These are phyloP conservation scores for Wickerhamiella bombiphila DNA, from an alignment of 805 yeast genomes.

Conservation along the genomic window DNA sequence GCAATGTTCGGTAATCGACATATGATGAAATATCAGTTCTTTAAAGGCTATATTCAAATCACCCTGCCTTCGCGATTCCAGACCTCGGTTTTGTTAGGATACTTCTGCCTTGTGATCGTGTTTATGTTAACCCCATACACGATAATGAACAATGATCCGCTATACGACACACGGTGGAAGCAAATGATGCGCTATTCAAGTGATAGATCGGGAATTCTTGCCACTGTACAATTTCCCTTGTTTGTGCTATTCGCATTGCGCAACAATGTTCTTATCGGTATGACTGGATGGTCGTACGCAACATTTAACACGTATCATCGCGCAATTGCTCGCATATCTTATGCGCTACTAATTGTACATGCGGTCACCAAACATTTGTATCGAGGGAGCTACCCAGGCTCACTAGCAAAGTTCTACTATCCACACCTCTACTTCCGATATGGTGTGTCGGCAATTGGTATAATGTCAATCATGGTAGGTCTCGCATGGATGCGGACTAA, in stretches of 20 bases:
- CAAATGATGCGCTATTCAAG: slow-evolving; percentile 31
- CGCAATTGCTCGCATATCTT: slow-evolving; percentile 36
- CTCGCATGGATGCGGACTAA: slow-evolving; percentile 37
- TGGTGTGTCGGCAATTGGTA: slow-evolving; percentile 24
- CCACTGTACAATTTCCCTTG: slow-evolving; percentile 36
- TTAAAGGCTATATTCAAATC: slow-evolving; percentile 14
- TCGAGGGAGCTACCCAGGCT: slow-evolving; percentile 23
- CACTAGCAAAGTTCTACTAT: slow-evolving; percentile 22
- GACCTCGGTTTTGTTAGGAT: slow-evolving; percentile 28
- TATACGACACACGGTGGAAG: slow-evolving; percentile 22
- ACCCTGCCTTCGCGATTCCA: slow-evolving; percentile 43
- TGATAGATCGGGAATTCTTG: slow-evolving; percentile 42
- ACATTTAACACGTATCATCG: slow-evolving; percentile 45
- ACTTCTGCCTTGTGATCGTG: slow-evolving; percentile 26
- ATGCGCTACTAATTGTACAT: slow-evolving; percentile 33
- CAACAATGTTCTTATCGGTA: slow-evolving; percentile 44
- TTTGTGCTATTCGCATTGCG: slow-evolving; percentile 46
- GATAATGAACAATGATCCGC: slow-evolving; percentile 24
- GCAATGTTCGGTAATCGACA: slow-evolving; percentile 25
- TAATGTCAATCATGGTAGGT: slow-evolving; percentile 28
- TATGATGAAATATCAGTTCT: slow-evolving; percentile 17
- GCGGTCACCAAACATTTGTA: slow-evolving; percentile 35
- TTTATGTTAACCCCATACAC: slow-evolving; percentile 22
- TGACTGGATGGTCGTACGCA: slow-evolving; percentile 43
- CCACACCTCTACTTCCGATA: slow-evolving; percentile 24